Conservation (phyloP, 257 asterid species). For the Prunella vulgaris region DNA sequence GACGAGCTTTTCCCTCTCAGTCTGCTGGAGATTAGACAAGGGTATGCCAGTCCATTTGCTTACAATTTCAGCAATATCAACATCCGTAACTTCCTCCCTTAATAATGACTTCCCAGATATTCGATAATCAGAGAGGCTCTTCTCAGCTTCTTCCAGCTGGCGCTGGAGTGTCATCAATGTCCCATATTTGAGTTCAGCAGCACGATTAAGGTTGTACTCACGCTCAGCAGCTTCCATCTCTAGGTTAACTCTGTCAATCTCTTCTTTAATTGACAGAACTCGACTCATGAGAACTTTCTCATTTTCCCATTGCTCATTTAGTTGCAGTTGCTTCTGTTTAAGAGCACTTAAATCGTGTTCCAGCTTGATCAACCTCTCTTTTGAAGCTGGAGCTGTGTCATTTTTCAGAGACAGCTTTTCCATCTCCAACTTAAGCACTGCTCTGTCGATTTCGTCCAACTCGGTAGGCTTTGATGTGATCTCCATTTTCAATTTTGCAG, state of each 20-base stretch:
- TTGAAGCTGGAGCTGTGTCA: conserved; percentile 81
- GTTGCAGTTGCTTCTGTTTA: conserved; percentile 59
- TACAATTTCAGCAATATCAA: conserved; percentile 83
- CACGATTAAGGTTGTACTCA: conserved; percentile 82
- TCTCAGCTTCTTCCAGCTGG: conserved; percentile 81
- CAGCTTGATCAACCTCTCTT: conserved; percentile 69
- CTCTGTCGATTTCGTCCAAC: conserved; percentile 77
- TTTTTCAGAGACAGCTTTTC: conserved; percentile 82
- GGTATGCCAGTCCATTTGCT: conserved; percentile 98
- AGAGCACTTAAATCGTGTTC: conserved; percentile 68
- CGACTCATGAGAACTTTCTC: conserved; percentile 75
- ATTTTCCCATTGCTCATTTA: conserved; percentile 79
- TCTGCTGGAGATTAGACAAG: conserved; percentile 82
- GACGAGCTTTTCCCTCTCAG: conserved; percentile 87
- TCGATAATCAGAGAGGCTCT: conserved; percentile 56
- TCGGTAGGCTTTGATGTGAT: conserved; percentile 91
- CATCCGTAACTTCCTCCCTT: conserved; percentile 83
- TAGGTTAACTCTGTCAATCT: conserved; percentile 89
- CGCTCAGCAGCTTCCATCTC: conserved; percentile 99
- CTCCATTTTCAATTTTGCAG: conserved; percentile 95
- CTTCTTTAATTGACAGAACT: conserved; percentile 76
- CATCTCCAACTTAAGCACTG: conserved; percentile 87
- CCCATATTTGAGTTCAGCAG: conserved; percentile 94
- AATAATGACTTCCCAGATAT: conserved; percentile 67
- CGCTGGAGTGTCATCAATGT: conserved; percentile 79